phyloP scores from a whole-genome alignment of 169 alveolate species.

The Besnoitia besnoiti region DNA sequence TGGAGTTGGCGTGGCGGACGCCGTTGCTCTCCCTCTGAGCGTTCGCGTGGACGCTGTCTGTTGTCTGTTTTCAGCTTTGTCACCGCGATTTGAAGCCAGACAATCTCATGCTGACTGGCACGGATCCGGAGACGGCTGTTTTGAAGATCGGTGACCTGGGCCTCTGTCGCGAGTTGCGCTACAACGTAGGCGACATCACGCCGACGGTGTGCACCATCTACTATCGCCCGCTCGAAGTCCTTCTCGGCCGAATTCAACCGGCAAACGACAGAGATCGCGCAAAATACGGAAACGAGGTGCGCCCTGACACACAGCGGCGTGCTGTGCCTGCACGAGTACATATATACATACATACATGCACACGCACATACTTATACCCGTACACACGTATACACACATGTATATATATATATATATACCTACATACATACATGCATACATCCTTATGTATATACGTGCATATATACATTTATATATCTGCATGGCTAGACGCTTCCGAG shows the following conservation, averaged over 20 bases:
- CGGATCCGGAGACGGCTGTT: conserved; percentile 57
- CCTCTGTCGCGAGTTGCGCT: conserved; percentile 85
- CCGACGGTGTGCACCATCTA: conserved; percentile 90
- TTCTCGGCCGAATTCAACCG: conserved; percentile 74
- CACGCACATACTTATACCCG: not conserved
- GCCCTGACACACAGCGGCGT: not conserved
- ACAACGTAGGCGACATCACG: conserved; percentile 83
- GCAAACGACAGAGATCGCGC: conserved; percentile 39
- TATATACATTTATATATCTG: conserved; percentile 47
- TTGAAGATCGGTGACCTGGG: conserved; percentile 92
- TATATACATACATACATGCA: not conserved
- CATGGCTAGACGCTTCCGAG: not conserved
- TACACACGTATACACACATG: not conserved
- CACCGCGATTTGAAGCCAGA: conserved; percentile 92
- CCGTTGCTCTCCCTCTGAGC: too few species aligned
- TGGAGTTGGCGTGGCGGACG: too few species aligned
- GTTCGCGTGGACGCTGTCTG: too few species aligned
- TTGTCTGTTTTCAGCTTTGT: conserved; percentile 72
- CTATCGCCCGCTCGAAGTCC: conserved; percentile 87
- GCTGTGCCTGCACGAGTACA: not conserved
- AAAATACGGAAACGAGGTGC: conserved; percentile 49
- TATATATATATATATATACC: not conserved
- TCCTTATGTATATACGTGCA: not conserved
- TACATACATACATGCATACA: conserved; percentile 51
- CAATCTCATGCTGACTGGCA: conserved; percentile 86